Evolutionary conservation across 2,329 filamentous ascomycete genomes (phyloP), one percentile per base, ranked within the genome.

Genomic region (Neophaeococcomyces aloes): DNA sequence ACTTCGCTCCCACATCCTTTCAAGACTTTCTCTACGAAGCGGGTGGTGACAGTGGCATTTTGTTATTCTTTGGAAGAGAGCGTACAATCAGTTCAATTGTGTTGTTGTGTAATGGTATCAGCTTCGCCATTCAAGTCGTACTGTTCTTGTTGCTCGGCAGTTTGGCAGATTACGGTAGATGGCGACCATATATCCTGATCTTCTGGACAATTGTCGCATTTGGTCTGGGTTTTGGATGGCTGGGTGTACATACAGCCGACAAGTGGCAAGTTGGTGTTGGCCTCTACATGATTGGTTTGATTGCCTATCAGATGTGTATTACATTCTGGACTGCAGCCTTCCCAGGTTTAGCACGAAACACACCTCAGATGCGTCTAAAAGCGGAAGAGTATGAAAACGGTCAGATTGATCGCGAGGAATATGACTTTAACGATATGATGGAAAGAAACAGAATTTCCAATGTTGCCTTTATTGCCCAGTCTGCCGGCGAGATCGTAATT

Each of bases 241-340:
- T 83, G 1, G 78, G 77, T 15, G 77, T 83, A 0, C 76, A 81
- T 46, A 71, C 69, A 0, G 60, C 70, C 13, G 64, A 68, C 2
- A 66, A 78, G 56, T 84, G 80, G 80, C 66, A 72, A 37, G 62
- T 70, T 7, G 80, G 66, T 0, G 68, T 75, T 0, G 79, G 71
- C 0, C 58, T 84, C 13, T 83, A 83, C 57, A 78, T 83, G 44
- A 71, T 81, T 13, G 79, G 78, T 25, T 49, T 82, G 32, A 78
- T 83, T 49, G 72, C 73, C 1, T 83, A 82, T 52, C 78, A 82
- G 59, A 72, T 79, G 2, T 79, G 76, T 0, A 63, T 82, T 38
- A 82, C 79, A 0, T 83, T 81, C 57, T 83, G 78, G 76, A 80
- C 77, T 0, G 78, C 79, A 0, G 77, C 79, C 0, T 78, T 78